These are phyloP conservation scores for Populus hybrid DNA, from an alignment of 441 rosid species.

Conservation along the genomic window DNA sequence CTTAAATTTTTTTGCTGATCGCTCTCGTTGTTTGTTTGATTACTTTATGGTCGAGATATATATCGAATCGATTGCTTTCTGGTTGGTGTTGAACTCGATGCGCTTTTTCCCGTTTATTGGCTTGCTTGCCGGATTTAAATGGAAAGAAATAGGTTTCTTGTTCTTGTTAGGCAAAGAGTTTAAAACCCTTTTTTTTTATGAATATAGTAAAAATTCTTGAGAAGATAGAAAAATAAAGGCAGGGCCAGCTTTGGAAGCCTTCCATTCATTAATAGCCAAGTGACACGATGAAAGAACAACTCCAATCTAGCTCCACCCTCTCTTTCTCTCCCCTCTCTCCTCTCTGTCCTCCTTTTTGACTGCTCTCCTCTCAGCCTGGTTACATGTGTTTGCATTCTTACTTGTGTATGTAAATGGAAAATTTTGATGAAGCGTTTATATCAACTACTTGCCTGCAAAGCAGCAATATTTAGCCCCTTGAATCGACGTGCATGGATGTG, in stretches of 20 bases:
- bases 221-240: slow-evolving; percentile 12
- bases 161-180: slow-evolving; percentile 52
- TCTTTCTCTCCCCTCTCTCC: background rate
- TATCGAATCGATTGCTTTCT: slow-evolving; percentile 50
- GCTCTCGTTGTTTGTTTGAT: slow-evolving; percentile 10
- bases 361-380: too few species aligned
- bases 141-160: slow-evolving; percentile 63
- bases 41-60: slow-evolving; percentile 22
- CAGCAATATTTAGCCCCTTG: slow-evolving; percentile 24
- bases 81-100: slow-evolving; percentile 79
- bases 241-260: background rate
- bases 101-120: slow-evolving; percentile 65
- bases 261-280: background rate
- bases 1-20: slow-evolving; percentile 7
- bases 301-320: background rate
- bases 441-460: background rate
- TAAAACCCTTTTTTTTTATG: slow-evolving; percentile 15
- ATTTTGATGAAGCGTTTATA: background rate
- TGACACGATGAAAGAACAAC: background rate
- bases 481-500: slow-evolving; percentile 55
- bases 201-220: background rate
- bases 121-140: slow-evolving; percentile 61
- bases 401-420: background rate
- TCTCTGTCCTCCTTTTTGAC: background rate
- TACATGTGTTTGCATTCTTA: too few species aligned